phyloP scores from a whole-genome alignment of 352 stramenopile species.

The Ochromonadaceae sp. region DNA sequence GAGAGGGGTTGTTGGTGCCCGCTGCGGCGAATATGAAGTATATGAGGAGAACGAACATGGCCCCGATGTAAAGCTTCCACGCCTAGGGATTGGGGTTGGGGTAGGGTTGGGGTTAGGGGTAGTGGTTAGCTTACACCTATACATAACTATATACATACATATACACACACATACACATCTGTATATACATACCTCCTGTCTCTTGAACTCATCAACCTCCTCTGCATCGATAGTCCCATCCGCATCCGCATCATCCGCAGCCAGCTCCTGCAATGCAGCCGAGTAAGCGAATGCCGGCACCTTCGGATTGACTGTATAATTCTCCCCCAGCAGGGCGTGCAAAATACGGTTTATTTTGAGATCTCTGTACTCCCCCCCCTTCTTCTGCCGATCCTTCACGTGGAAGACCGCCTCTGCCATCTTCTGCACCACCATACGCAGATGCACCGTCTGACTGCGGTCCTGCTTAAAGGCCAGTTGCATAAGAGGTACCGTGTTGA shows the following conservation, averaged over 20 bases:
- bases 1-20: conserved; percentile 13
- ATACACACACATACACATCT: background rate
- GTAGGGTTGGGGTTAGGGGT: background rate
- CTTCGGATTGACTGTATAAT: conserved; percentile 11
- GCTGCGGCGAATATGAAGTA: conserved; percentile 13
- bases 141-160: too few relatives aligned
- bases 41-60: conserved; percentile 18
- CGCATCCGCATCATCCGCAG: background rate
- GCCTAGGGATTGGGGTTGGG: background rate
- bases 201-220: background rate
- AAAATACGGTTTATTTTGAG: conserved; percentile 13
- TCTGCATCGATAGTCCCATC: background rate
- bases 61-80: conserved; percentile 15
- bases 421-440: background rate
- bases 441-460: background rate
- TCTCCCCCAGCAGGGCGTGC: conserved; percentile 8
- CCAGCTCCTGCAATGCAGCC: background rate
- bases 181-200: background rate
- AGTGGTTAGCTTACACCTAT: too few relatives aligned
- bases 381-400: background rate
- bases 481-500: background rate
- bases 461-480: conserved; percentile 2
- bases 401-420: background rate
- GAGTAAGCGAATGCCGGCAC: background rate
- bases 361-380: background rate